Evolutionary conservation across 345 rosid species (phyloP), one percentile per base, ranked within the genome.

Genomic region (Psidium guajava): DNA sequence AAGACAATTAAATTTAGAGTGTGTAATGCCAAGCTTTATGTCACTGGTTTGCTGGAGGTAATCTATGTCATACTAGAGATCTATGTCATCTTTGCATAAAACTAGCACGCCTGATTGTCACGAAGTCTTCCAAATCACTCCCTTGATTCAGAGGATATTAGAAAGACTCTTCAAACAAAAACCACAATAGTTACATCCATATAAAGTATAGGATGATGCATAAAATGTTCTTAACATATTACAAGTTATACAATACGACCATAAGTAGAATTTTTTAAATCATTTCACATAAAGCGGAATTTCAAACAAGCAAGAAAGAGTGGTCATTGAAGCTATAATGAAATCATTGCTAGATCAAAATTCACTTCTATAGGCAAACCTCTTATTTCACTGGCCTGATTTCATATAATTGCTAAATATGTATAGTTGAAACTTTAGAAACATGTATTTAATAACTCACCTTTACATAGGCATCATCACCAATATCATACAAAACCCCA

Each of bases 381-480:
- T 20, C 21, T 54, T 7, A 54, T 53, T 15, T 14, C 20, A 15
- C 54, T 53, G 20, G 21, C 54, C 7, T 18, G 54, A 53, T 53
- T 16, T 18, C 22, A 3, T 20, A 28, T 16, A 82, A 36, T 22
- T 3, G 20, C 6, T 25, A 54, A 82, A 51, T 22, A 21, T 10
- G 20, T 53, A 5, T 53, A 53, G 54, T 53, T 49, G 5, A 15
- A 73, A 52, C 36, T 5, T 8, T 6, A 42, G n/a, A 47, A 85
- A 58, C 2, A 42, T 54, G 21, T 36, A 28, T 52, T n/a, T n/a
- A 25, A 50, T 28, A 25, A 75, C 90, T 90, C 54, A 91, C 98
- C 69, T 94, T 55, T 13, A 96, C 98, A 85, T 91, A 84, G 6
- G 96, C 98, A 88, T 92, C 91, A 50, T 95, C 95, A 32, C 89